These are phyloP conservation scores for Harringtonia aguacate DNA, from an alignment of 2,329 filamentous ascomycete genomes.

Conservation along the genomic window DNA sequence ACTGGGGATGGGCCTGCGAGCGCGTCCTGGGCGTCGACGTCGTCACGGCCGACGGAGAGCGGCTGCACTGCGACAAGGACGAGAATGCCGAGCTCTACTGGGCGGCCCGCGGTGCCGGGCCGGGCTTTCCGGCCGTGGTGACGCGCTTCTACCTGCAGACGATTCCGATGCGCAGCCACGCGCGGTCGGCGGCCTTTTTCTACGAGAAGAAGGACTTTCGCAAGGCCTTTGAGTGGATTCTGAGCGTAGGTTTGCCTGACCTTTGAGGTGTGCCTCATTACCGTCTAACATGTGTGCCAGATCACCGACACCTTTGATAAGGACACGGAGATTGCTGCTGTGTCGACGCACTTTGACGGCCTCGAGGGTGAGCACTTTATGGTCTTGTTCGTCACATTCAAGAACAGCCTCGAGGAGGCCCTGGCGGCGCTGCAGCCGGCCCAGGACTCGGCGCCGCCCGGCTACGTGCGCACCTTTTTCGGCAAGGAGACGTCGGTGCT, in stretches of 20 bases:
- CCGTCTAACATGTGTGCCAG: slow-evolving; percentile 5
- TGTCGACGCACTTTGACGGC: slow-evolving; percentile 19
- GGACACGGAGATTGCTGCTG: slow-evolving; percentile 28
- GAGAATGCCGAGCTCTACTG: slow-evolving; percentile 36
- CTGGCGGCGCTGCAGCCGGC: slow-evolving; percentile 22
- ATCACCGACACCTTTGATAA: slow-evolving; percentile 22
- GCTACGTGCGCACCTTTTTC: slow-evolving; percentile 13
- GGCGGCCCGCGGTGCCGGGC: slow-evolving; percentile 36
- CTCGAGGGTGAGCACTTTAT: slow-evolving; percentile 23
- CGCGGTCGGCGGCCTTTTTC: slow-evolving; percentile 22
- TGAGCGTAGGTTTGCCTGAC: neutral
- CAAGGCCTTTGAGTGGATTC: slow-evolving; percentile 15
- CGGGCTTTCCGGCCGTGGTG: slow-evolving; percentile 40
- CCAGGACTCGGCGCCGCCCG: slow-evolving; percentile 26
- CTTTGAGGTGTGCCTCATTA: neutral
- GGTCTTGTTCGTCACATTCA: slow-evolving; percentile 29
- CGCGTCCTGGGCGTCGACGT: slow-evolving; percentile 32
- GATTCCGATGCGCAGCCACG: slow-evolving; percentile 12
- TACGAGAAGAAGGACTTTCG: slow-evolving; percentile 34
- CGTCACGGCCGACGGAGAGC: slow-evolving; percentile 31
- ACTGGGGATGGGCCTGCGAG: slow-evolving; percentile 46
- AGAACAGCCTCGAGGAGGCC: slow-evolving; percentile 22
- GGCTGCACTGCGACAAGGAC: slow-evolving; percentile 22
- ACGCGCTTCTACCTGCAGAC: slow-evolving; percentile 38
- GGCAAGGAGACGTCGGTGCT: slow-evolving; percentile 23